phyloP scores from a whole-genome alignment of 208 protist species.

The Blechomonas ayalai region DNA sequence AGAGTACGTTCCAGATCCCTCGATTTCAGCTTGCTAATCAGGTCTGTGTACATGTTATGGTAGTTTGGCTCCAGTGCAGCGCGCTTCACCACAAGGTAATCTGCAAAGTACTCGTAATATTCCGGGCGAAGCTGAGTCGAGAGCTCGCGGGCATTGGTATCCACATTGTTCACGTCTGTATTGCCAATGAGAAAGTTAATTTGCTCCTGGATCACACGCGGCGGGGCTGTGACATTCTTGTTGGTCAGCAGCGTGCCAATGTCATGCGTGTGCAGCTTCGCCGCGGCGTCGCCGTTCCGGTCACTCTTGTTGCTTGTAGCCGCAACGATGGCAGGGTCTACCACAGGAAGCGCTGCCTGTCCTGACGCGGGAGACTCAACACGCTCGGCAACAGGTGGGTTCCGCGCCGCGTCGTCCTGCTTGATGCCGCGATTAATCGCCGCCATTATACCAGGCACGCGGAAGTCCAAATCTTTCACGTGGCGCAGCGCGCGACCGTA shows the following conservation, averaged over 20 bases:
- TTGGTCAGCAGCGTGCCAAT: slow-evolving; percentile 77
- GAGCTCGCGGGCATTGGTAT: slow-evolving; percentile 76
- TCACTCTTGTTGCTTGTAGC: slow-evolving; percentile 12
- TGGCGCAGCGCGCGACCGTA: slow-evolving; percentile 78
- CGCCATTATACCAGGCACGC: slow-evolving; percentile 85
- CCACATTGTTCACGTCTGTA: slow-evolving; percentile 79
- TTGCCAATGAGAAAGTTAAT: slow-evolving; percentile 92
- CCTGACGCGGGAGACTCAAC: slow-evolving; percentile 15
- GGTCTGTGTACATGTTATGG: slow-evolving; percentile 89
- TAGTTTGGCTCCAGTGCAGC: slow-evolving; percentile 98
- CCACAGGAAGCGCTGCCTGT: slow-evolving; percentile 11
- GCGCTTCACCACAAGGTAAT: slow-evolving; percentile 98
- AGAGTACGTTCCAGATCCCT: slow-evolving; percentile 81
- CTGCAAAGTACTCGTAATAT: slow-evolving; percentile 90
- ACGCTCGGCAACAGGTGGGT: slow-evolving; percentile 8
- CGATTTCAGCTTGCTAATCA: slow-evolving; percentile 75
- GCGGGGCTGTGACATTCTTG: slow-evolving; percentile 66
- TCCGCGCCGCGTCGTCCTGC: slow-evolving; percentile 43
- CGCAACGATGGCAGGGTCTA: slow-evolving; percentile 71
- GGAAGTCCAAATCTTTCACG: slow-evolving; percentile 81
- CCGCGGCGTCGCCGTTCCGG: slow-evolving; percentile 17
- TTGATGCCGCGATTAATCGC: slow-evolving; percentile 81
- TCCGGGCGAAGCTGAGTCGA: slow-evolving; percentile 70
- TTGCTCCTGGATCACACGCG: slow-evolving; percentile 85
- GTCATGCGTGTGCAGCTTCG: slow-evolving; percentile 80